Base-by-base conservation (phyloP, 2,329 filamentous ascomycete species). In the Colletotrichum echinochloae region DNA sequence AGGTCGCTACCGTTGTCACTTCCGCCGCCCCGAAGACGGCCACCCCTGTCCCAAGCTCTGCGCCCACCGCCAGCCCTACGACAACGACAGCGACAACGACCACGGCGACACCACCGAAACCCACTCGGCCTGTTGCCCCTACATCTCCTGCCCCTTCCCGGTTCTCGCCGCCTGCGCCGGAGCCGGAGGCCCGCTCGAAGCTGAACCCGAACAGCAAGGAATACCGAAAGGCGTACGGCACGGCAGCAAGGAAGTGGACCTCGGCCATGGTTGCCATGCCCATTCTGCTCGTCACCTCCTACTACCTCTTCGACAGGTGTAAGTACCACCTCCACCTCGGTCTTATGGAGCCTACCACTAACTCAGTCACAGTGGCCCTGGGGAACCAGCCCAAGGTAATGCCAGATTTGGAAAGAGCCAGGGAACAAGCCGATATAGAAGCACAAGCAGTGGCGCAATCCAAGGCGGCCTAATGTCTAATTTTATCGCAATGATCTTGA, bases 261-360 rank as follows among this genome's bases (percentile, higher is more conserved):
- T 78, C 79, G 28, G 71, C 82, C 9, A 85, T 89, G 73, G 82
- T 89, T 65, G 86, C 85, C 30, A 74, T 88, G 77, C 87, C 87
- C 2, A 83, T 89, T 39, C 74, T 88, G 5, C 71, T 89, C 18
- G 86, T 89, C 60, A 87, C 85, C 33, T 88, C 87, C 28, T 89
- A 87, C 72, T 83, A 82, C 61, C 75, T 89, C 3, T 89, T 85
- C 76, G 82, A 88, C 55, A 78, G 84, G 77, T 75, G 85, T 86
- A 68, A 79, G 84, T 41, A 14, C 20, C 51, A n/a, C 7, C 28
- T 28, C 60, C 30, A 8, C 46, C 44, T 51, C 51, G 39, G 37
- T 66, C 55, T 37, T 16, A 5, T 56, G 5, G 35, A 48, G 39
- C 11, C 20, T 16, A 9, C n/a, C 23, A 23, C 66, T 67, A 33